Conservation (phyloP, 2,329 filamentous ascomycete genomes). For the Trichoderma koningii region DNA sequence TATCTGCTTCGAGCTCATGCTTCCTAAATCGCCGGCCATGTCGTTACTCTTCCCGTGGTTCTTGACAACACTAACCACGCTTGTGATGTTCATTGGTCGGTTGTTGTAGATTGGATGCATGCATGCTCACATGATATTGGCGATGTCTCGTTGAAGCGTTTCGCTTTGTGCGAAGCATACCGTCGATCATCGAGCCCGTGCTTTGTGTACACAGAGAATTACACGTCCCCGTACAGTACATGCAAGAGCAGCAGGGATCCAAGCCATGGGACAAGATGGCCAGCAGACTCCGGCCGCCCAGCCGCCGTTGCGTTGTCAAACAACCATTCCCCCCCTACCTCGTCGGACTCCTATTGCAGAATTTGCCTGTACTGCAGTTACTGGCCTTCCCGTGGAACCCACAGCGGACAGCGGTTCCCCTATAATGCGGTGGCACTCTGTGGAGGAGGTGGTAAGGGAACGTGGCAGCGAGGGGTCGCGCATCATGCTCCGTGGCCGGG, state of each 20-base stretch:
- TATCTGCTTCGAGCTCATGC: constrained; percentile 9
- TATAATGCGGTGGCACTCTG: constrained; percentile 11
- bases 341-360: constrained; percentile 8
- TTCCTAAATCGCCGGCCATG: constrained; percentile 9
- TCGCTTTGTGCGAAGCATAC: constrained; percentile 4
- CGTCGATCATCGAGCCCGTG: not conserved
- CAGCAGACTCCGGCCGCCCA: constrained; percentile 14
- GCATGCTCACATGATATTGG: constrained; percentile 11
- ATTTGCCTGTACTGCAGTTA: not conserved
- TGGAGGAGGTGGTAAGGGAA: constrained; percentile 21
- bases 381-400: constrained; percentile 3
- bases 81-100: constrained; percentile 10
- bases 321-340: not conserved
- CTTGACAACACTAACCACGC: constrained; percentile 15
- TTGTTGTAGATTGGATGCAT: not conserved
- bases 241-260: constrained; percentile 7
- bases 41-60: constrained; percentile 1
- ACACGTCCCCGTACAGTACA: not conserved
- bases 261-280: constrained; percentile 9
- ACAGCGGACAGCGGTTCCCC: constrained; percentile 9
- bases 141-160: not conserved
- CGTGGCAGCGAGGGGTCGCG: constrained; percentile 21
- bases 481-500: constrained; percentile 10
- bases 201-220: constrained; percentile 3
- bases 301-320: constrained; percentile 21